Evolutionary conservation across 176 grass and related monocot genomes (phyloP).

Genomic region (Oryza longistaminata): DNA sequence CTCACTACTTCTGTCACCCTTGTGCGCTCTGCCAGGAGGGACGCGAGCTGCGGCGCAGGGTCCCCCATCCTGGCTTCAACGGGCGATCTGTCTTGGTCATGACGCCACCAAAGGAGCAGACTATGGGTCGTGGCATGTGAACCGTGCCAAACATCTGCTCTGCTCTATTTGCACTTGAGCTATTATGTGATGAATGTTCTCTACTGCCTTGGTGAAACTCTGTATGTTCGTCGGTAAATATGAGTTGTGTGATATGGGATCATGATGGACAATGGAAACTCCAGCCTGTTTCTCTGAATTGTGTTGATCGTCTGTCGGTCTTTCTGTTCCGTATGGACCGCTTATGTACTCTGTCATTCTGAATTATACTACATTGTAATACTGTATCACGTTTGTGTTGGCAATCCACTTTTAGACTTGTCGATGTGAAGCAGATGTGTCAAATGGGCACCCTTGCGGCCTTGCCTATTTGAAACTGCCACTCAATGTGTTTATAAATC

Average conservation of each 20-base stretch:
- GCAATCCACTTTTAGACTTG: not conserved
- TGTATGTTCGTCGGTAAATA: constrained; percentile 32
- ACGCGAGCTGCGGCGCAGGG: constrained; percentile 69
- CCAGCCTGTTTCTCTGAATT: not conserved
- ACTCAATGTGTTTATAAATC: too few species aligned
- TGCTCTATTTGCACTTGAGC: not conserved
- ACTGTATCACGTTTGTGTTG: not conserved
- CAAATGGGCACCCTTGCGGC: not conserved
- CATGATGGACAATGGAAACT: not conserved
- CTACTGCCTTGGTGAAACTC: not conserved
- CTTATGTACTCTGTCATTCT: not conserved
- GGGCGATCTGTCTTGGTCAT: constrained; percentile 50
- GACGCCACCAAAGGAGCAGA: constrained; percentile 79
- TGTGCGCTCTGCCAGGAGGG: constrained; percentile 91
- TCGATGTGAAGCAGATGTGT: not conserved
- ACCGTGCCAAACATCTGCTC: not conserved
- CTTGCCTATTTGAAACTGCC: too few species aligned
- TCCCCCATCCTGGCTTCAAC: constrained; percentile 78
- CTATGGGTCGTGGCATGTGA: constrained; percentile 70
- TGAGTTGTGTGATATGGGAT: constrained; percentile 8
- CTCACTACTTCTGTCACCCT: constrained; percentile 81
- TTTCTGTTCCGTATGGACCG: not conserved
- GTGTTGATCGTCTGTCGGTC: not conserved
- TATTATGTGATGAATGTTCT: not conserved
- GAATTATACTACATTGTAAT: not conserved